A percentile compares a stretch with the other conserved stretches of the same genome.
These are phyloP conservation scores for Globisporangium alternatum DNA, from an alignment of 352 stramenopile genomes.

Conservation along the genomic window DNA sequence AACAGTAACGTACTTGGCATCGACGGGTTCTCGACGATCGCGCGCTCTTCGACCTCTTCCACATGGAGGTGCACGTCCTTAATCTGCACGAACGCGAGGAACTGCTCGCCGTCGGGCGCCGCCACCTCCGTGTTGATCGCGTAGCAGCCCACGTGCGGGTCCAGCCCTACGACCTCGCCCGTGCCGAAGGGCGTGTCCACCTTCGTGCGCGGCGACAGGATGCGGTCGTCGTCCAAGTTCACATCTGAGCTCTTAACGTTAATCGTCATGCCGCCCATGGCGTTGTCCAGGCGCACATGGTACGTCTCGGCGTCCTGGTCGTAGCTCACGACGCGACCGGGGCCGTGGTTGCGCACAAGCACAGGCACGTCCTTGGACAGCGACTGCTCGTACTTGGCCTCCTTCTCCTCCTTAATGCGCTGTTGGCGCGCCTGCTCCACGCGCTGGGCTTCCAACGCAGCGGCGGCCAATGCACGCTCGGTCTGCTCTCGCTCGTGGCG, in stretches of 20 bases:
- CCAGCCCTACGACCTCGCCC: constrained; percentile 77
- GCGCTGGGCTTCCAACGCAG: constrained; percentile 35
- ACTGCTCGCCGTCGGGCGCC: constrained; percentile 70
- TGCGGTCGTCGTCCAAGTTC: constrained; percentile 82
- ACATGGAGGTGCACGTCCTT: constrained; percentile 59
- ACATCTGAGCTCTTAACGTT: constrained; percentile 68
- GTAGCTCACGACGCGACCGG: constrained; percentile 72
- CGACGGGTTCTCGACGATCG: constrained; percentile 77
- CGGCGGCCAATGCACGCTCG: constrained; percentile 46
- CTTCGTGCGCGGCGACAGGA: constrained; percentile 78
- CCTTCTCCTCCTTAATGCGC: constrained; percentile 62
- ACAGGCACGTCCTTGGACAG: constrained; percentile 86
- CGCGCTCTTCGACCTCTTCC: constrained; percentile 73
- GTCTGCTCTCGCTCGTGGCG: constrained; percentile 23
- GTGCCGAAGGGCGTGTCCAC: constrained; percentile 84
- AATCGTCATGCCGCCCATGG: constrained; percentile 67
- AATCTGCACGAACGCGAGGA: constrained; percentile 85
- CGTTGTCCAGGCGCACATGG: constrained; percentile 60
- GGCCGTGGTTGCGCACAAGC: constrained; percentile 66
- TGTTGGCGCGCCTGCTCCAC: constrained; percentile 47
- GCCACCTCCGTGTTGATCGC: constrained; percentile 83
- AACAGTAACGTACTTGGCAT: constrained; percentile 60
- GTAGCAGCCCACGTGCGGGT: constrained; percentile 88
- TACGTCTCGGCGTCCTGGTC: constrained; percentile 80
- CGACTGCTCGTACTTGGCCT: constrained; percentile 84